Evolutionary conservation across 2,329 filamentous ascomycete genomes (phyloP), one percentile per base, ranked within the genome.

Genomic region (Cadophora luteo-olivacea): DNA sequence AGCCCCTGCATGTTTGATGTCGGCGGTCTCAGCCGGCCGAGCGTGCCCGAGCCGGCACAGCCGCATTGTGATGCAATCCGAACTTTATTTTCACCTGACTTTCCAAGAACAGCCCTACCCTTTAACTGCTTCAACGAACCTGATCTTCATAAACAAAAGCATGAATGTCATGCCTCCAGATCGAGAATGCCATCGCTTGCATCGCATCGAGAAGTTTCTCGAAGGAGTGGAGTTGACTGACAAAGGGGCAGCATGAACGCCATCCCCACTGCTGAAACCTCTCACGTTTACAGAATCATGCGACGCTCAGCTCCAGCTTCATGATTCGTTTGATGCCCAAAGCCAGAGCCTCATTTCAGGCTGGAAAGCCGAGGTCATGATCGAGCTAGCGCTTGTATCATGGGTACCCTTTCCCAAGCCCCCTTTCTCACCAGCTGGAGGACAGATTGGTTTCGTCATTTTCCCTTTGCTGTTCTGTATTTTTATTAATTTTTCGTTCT

Each of bases 291-390:
- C 57, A 22, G 14, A 24, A 41, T 41, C 33, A 60, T 60, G 57
- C 33, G 4, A 41, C 36, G n/a, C 24, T 22, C 22, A 8, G 16
- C 22, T 25, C 22, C 22, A 11, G 36, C 57, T 41, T 60, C 57
- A 41, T 41, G 57, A 60, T 60, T 60, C 57, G 33, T 60, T 45
- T 60, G 22, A 41, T 60, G 22, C 57, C 57, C 57, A 25, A 41
- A 45, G 12, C 22, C 33, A 60, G 57, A 60, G 33, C 36, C 57
- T 60, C 57, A 45, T 4, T 24, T 36, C 22, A 60, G n/a, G 36
- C 36, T 60, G 12, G 33, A 29, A 19, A 29, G 22, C 9, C 14
- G 8, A 36, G 52, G 16, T 8, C 25, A 33, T 1, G 36, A 60
- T 60, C n/a, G 8, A 60, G 33, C 36, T 16, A 60, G 36, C 19